Evolutionary conservation across 78 protist genomes (phyloP).

Genomic region (Dictyostelium citrinum): DNA sequence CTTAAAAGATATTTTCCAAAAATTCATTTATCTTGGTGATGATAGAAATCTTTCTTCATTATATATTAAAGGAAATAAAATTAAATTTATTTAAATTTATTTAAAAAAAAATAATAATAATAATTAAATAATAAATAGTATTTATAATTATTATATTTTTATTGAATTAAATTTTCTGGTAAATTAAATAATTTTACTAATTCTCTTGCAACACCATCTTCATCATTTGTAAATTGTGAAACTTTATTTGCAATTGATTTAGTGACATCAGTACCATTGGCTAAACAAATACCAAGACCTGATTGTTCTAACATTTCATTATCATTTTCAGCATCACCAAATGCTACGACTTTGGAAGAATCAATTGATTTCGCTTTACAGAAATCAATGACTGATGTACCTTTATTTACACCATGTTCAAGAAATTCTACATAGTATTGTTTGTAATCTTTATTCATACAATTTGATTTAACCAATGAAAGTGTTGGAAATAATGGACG

Average conservation of each 20-base stretch:
- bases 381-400: slow-evolving; percentile 2
- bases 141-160: not conserved
- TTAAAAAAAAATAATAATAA: no score
- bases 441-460: slow-evolving; percentile 20
- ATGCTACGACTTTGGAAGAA: slow-evolving; percentile 12
- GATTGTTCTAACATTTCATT: slow-evolving; percentile 40
- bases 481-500: slow-evolving; percentile 22
- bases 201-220: slow-evolving; percentile 79
- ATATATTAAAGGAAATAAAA: slow-evolving; percentile 82
- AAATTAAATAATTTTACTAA: slow-evolving; percentile 46
- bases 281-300: slow-evolving; percentile 67
- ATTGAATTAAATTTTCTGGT: slow-evolving; percentile 50
- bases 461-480: slow-evolving; percentile 46
- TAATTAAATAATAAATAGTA: no score
- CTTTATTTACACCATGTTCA: slow-evolving; percentile 43
- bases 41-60: slow-evolving; percentile 87
- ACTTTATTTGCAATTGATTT: not conserved
- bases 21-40: slow-evolving; percentile 88
- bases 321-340: slow-evolving; percentile 76
- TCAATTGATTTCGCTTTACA: not conserved
- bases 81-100: no score
- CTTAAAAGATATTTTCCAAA: slow-evolving; percentile 77
- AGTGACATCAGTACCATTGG: slow-evolving; percentile 33
- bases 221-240: slow-evolving; percentile 32
- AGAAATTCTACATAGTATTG: slow-evolving; percentile 62